Evolutionary conservation across 768 basidiomycete species (phyloP), one percentile per base, ranked within the genome.

Genomic region (Hericium coralloides): DNA sequence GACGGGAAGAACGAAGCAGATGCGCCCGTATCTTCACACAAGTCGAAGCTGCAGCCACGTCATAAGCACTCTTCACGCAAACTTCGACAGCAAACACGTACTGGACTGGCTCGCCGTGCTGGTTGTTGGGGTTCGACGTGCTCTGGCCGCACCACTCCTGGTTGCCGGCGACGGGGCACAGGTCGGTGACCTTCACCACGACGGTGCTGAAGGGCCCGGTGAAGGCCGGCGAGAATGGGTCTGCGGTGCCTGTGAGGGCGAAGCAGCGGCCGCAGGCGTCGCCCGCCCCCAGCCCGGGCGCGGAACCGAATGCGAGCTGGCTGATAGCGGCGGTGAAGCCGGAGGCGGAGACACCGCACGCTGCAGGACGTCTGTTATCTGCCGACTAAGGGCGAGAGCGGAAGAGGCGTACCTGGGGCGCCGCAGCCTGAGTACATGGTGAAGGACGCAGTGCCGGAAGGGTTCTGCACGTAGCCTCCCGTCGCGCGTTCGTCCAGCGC

Each of bases 231-330:
- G 79, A 77, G 70, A 69, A 82, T 18, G 83, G 82, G 65, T 83
- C 81, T 10, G 65, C 58, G 15, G 65, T 72, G 39, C 74, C 80
- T 1, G 81, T 80, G 55, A 83, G 50, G 18, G 73, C 67, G 65
- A 84, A 83, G 72, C 82, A 83, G 38, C 82, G 78, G 14, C 82
- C 82, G 59, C 82, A 84, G 10, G 79, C 82, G 66, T 82, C 82
- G 15, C 82, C 82, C 2, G 79, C 68, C 10, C 81, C 81, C 0
- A 68, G 26, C 0, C 80, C 79, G 18, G 80, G 77, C 15, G 65
- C 51, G 8, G 79, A 69, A 41, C 82, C 82, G 57, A 80, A 84
- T 0, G 81, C 69, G 20, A 82, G 73, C 67, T 82, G 80, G 65
- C 73, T 81, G 12, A 83, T 75, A 5, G 82, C 82, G 12, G 81